Base-by-base conservation (phyloP, 2,329 filamentous ascomycete species). In the Arachnomyces sp. region DNA sequence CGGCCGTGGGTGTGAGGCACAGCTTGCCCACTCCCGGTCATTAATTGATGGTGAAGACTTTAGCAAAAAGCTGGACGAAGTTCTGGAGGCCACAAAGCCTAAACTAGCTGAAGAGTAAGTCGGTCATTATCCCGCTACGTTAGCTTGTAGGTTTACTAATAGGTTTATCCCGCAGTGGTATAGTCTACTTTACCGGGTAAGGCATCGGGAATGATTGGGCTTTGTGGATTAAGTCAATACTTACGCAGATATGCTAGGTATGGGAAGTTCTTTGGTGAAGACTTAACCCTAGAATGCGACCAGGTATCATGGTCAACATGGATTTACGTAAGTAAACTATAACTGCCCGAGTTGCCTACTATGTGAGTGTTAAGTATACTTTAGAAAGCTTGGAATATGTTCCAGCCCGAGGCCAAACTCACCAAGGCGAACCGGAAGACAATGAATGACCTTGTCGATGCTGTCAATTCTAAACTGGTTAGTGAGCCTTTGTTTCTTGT, bases 291-390 rank as follows among this genome's bases (percentile, higher is more conserved):
- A 3, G 34, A 36, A 6, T 36, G 34, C 34, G 4, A 36, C 28
- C 16, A 36, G n/a, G 34, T 36, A 25, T 36, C 34, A n/a, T 36
- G 34, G 34, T 36, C 34, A 9, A 36, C 34, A 36, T 36, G 34
- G 34, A 16, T 36, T 3, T 25, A 36, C 13, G 34, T 36, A 18
- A 36, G 34, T 25, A 3, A 20, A 36, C 17, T 12, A 13, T 36
- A 4, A 16, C 34, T n/a, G n/a, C n/a, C n/a, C n/a, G n/a, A 36
- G 13, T 36, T 11, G 9, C 28, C 34, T 25, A 16, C 34, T 4
- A n/a, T 18, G 33, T 17, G 8, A 13, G 28, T 14, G 17, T 18
- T 36, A 36, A 36, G 16, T 20, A 4, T 12, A 11, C 17, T 16
- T 9, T 6, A 36, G 34, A 36, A 36, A 36, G 16, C 34, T 20